Evolutionary conservation across 1,284 basidiomycete species (phyloP), one percentile per base, ranked within the genome.

Genomic region (Cryptococcus sp.): DNA sequence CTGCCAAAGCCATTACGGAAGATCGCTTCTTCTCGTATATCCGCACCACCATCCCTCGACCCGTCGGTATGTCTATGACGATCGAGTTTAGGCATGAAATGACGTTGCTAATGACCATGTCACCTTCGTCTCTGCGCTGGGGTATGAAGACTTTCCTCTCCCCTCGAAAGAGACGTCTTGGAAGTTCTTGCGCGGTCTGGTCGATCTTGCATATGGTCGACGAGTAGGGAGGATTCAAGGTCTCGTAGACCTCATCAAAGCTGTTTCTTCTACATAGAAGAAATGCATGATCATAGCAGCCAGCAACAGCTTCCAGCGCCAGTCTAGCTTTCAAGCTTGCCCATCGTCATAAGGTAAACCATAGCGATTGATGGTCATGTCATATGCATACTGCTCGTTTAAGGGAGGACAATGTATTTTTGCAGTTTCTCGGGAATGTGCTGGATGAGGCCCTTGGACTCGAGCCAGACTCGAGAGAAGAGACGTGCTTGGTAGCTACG

Each of bases 391-490:
- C 39, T 22, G 22, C 17, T 8, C 25, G 34, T 44, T 46, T 67
- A 82, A 6, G 80, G 79, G 19, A 99, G 80, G 29, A 97, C 90
- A 69, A 88, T 86, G 75, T 99, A 99, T 76, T 94, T 87, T 45
- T 72, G 88, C 64, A 99, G 78, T 66, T 90, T 83, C 53, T 85
- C 81, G 3, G 96, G 94, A 69, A 99, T 91, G 22, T 88, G 87
- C 40, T 83, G 81, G 57, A 85, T 83, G 50, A 99, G 82, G 1
- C 83, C 86, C 77, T 99, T 99, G 50, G 84, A 82, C 75, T 89
- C 82, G 55, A 99, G 81, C 96, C 96, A 99, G 67, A 86, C 86
- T 75, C 89, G 89, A n/a, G 92, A 96, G 81, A 98, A 98, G 46
- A 99, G 81, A 13, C 96, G 84, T 58, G 89, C 93, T 81, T 99